These are phyloP conservation scores for Pythium vanterpoolii DNA, from an alignment of 352 stramenopile genomes.

Conservation along the genomic window DNA sequence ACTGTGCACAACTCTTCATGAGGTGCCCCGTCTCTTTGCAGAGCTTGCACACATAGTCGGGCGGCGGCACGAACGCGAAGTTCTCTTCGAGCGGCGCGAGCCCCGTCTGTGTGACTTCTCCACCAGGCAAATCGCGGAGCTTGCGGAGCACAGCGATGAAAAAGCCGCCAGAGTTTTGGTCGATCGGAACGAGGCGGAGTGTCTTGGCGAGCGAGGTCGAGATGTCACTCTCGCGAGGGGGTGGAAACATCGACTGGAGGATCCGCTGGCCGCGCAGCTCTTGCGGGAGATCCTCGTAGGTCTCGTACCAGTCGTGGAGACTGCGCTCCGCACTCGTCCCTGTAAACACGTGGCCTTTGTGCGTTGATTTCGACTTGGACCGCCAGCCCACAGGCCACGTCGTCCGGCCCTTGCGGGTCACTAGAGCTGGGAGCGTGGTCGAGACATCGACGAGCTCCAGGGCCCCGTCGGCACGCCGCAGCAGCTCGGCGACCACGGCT, in stretches of 20 bases:
- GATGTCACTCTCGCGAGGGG: too few species aligned
- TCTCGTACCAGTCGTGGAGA: conserved; percentile 76
- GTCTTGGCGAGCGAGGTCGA: conserved; percentile 71
- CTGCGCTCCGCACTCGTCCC: conserved; percentile 39
- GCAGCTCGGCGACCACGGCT: conserved; percentile 92
- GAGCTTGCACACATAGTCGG: conserved; percentile 78
- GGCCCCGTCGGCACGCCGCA: conserved; percentile 82
- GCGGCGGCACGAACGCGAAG: conserved; percentile 34
- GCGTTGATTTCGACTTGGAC: conserved; percentile 83
- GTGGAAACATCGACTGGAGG: conserved; percentile 80
- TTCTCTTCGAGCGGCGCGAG: conserved; percentile 46
- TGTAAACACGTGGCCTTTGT: conserved; percentile 77
- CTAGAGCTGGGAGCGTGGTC: conserved; percentile 39
- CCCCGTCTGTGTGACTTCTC: conserved; percentile 37
- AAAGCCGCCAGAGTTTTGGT: conserved; percentile 98
- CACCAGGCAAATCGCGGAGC: conserved; percentile 48
- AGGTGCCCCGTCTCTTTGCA: conserved; percentile 64
- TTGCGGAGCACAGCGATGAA: conserved; percentile 97
- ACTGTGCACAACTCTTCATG: conserved; percentile 69
- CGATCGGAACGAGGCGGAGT: conserved; percentile 94
- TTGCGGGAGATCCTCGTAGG: conserved; percentile 48
- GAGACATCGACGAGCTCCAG: conserved; percentile 88
- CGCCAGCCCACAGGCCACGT: conserved; percentile 78
- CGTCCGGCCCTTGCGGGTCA: conserved; percentile 43
- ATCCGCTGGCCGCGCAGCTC: conserved; percentile 60